These are phyloP conservation scores for Massarina eburnea DNA, from an alignment of 2,329 filamentous ascomycete genomes.

Conservation along the genomic window DNA sequence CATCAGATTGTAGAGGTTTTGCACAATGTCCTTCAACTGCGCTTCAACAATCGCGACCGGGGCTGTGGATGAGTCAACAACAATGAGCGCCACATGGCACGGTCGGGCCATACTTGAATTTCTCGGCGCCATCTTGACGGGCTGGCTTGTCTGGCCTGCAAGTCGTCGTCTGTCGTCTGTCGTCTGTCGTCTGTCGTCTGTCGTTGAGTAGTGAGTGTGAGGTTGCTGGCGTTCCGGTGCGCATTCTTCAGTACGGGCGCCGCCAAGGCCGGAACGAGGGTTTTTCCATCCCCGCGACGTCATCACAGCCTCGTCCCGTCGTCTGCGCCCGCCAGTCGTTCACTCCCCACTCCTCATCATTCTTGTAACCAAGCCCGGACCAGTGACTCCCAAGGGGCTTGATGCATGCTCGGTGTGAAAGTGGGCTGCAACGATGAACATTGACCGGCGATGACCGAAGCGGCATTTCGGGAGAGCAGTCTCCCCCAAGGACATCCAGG, in stretches of 20 bases:
- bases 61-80: conserved; percentile 5
- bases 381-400: not conserved
- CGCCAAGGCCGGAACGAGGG: conserved; percentile 8
- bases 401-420: not conserved
- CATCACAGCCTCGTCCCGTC: not conserved
- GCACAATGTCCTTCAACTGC: conserved; percentile 62
- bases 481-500: conserved; percentile 22
- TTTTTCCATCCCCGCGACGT: conserved; percentile 14
- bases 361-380: no score
- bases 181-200: no score
- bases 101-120: not conserved
- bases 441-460: conserved; percentile 30
- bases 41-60: conserved; percentile 41
- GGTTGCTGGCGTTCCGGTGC: no score
- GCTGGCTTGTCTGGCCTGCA: not conserved
- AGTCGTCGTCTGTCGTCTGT: no score
- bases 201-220: no score
- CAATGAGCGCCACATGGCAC: not conserved
- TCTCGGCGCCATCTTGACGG: conserved; percentile 3
- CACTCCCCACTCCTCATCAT: not conserved
- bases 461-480: conserved; percentile 21
- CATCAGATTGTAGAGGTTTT: conserved; percentile 61
- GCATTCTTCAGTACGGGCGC: conserved; percentile 1
- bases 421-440: conserved; percentile 16
- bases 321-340: no score